Evolutionary conservation across 257 asterid species (phyloP).

Genomic region (Gentiana macrophylla): DNA sequence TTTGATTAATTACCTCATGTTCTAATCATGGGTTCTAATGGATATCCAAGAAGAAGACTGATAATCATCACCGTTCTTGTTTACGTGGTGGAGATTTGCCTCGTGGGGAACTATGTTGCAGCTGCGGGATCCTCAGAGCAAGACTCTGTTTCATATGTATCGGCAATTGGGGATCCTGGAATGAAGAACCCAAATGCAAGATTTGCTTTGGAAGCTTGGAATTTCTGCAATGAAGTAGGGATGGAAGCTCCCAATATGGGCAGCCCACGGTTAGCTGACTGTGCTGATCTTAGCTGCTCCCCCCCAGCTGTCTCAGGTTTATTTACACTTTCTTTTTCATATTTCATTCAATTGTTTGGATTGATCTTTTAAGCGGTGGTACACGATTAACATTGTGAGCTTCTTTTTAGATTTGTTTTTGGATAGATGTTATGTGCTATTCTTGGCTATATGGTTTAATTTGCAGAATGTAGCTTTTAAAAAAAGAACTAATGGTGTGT

Average conservation of each 20-base stretch:
- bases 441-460: neutral
- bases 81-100: slow-evolving; percentile 10
- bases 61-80: slow-evolving; percentile 9
- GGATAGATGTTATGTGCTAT: too few species aligned
- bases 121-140: slow-evolving; percentile 13
- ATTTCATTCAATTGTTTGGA: neutral
- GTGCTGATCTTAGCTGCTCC: slow-evolving; percentile 56
- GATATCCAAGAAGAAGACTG: neutral
- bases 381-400: too few species aligned
- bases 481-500: neutral
- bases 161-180: slow-evolving; percentile 75
- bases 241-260: slow-evolving; percentile 62
- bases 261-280: slow-evolving; percentile 85
- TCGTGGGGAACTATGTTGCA: neutral
- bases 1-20: neutral
- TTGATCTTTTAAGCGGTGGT: too few species aligned
- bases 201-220: slow-evolving; percentile 84
- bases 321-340: neutral
- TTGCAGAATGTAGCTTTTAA: neutral
- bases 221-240: slow-evolving; percentile 91
- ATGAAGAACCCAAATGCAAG: slow-evolving; percentile 77
- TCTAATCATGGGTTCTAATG: slow-evolving; percentile 14
- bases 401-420: too few species aligned
- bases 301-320: slow-evolving; percentile 26
- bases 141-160: slow-evolving; percentile 24